These are phyloP conservation scores for Lasiodiplodia gonubiensis DNA, from an alignment of 2,329 filamentous ascomycete genomes.

Conservation along the genomic window DNA sequence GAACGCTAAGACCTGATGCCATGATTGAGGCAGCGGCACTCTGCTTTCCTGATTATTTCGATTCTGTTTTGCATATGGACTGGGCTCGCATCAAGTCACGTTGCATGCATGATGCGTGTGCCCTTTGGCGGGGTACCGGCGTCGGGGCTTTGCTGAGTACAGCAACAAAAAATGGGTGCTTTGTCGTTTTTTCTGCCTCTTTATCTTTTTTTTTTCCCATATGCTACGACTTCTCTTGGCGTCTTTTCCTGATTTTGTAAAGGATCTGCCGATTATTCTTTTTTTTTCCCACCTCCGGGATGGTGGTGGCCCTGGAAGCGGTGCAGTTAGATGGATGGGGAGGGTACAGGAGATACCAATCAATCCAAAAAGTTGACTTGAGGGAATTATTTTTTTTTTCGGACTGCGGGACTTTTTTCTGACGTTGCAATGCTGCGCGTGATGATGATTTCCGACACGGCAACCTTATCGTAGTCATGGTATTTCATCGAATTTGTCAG, in stretches of 20 bases:
- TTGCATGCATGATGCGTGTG: conserved; percentile 21
- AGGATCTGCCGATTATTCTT: neutral
- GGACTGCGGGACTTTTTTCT: neutral
- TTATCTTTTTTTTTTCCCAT: neutral
- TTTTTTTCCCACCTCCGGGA: neutral
- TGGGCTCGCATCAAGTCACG: conserved; percentile 23
- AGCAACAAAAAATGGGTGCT: conserved; percentile 24
- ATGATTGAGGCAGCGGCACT: neutral
- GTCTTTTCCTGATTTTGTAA: neutral
- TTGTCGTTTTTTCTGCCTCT: neutral
- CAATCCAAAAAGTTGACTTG: neutral
- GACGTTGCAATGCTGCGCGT: neutral
- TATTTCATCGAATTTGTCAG: neutral
- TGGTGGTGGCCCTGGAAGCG: neutral
- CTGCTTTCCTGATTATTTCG: neutral
- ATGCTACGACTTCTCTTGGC: conserved; percentile 8
- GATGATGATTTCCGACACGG: neutral
- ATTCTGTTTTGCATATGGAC: conserved; percentile 15
- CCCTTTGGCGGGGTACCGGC: conserved; percentile 17
- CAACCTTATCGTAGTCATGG: neutral
- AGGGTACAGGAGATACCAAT: conserved; percentile 6
- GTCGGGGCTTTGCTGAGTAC: conserved; percentile 15
- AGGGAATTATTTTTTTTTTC: neutral
- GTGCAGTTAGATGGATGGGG: conserved; percentile 5
- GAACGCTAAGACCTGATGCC: too few species aligned